Evolutionary conservation across 805 yeast species (phyloP).

Genomic region (Candida succiphila): DNA sequence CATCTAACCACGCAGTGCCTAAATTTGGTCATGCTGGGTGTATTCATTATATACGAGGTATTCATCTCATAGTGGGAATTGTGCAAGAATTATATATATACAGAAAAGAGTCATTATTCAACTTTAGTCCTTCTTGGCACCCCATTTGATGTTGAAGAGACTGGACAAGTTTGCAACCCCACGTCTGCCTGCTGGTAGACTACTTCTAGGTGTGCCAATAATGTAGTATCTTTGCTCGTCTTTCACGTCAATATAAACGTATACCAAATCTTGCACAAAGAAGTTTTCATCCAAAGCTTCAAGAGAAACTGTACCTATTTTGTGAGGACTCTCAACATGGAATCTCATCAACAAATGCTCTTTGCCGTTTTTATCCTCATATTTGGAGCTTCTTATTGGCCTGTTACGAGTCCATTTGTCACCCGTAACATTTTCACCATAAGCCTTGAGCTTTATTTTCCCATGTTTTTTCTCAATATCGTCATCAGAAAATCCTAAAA

Average conservation of each 20-base stretch:
- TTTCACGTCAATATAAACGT: slow-evolving; percentile 68
- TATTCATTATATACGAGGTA: no score
- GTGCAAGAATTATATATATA: no score
- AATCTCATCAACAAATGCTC: slow-evolving; percentile 80
- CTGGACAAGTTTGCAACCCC: slow-evolving; percentile 35
- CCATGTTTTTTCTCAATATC: slow-evolving; percentile 37
- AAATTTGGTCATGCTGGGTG: no score
- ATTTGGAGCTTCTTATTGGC: slow-evolving; percentile 64
- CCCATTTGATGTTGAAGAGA: slow-evolving; percentile 81
- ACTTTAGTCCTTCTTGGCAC: slow-evolving; percentile 50
- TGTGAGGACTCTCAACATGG: slow-evolving; percentile 65
- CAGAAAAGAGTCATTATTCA: no score
- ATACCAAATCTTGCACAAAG: slow-evolving; percentile 59
- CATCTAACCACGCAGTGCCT: no score
- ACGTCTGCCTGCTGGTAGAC: slow-evolving; percentile 35
- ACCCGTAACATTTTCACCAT: slow-evolving; percentile 54
- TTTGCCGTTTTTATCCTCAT: slow-evolving; percentile 60
- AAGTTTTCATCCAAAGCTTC: slow-evolving; percentile 69
- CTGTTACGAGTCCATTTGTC: slow-evolving; percentile 86
- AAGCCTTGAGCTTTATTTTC: slow-evolving; percentile 60
- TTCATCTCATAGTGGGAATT: no score
- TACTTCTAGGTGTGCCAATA: slow-evolving; percentile 45
- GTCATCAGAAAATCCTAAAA: slow-evolving; percentile 30
- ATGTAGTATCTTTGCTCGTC: slow-evolving; percentile 61
- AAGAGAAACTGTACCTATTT: slow-evolving; percentile 61